Base-by-base conservation (phyloP, 1,284 basidiomycete species). In the Schizopora paradoxa region DNA sequence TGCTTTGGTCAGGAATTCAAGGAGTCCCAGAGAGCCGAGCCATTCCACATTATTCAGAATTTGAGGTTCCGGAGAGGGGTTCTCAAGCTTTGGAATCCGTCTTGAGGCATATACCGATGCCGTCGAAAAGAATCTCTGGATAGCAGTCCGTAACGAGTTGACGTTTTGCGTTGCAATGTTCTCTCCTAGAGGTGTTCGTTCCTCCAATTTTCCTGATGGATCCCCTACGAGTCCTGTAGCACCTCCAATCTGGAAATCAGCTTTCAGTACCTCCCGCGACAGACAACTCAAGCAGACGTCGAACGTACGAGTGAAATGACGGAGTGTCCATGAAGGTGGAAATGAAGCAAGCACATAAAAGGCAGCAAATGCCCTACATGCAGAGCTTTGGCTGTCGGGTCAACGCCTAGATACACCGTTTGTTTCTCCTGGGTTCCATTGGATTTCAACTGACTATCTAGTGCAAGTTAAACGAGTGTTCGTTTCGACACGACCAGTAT, bases 201-300 rank as follows among this genome's bases (percentile, higher is more conserved):
- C 96, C 0, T 82, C 82, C 2, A 77, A 76, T 23, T 94, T 76
- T 1, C 96, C 96, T 0, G 91, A 93, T 2, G 96, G 96, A 61
- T 99, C 96, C 5, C 96, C 96, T 26, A 99, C 87, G n/a, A 86
- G 78, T 2, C 93, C 96, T 0, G 96, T 98, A 1, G 92, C 95
- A 0, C 94, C 94, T 27, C 95, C 95, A 61, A 97, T 87, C 93
- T 97, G 58, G 1, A 7, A 16, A 6, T n/a, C 23, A 8, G 10
- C 7, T 37, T 16, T 34, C 13, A 25, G 2, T 16, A 14, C 28
- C 16, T 16, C n/a, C 10, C n/a, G n/a, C n/a, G 2, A n/a, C 7
- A 1, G 23, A 23, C n/a, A 34, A 38, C 19, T 29, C 6, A 46
- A 26, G 27, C 25, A 14, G 6, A 29, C 29, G 19, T 31, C 29